These are phyloP conservation scores for Hypoxylon subgilvum DNA, from an alignment of 495 filamentous ascomycete species.

Conservation along the genomic window DNA sequence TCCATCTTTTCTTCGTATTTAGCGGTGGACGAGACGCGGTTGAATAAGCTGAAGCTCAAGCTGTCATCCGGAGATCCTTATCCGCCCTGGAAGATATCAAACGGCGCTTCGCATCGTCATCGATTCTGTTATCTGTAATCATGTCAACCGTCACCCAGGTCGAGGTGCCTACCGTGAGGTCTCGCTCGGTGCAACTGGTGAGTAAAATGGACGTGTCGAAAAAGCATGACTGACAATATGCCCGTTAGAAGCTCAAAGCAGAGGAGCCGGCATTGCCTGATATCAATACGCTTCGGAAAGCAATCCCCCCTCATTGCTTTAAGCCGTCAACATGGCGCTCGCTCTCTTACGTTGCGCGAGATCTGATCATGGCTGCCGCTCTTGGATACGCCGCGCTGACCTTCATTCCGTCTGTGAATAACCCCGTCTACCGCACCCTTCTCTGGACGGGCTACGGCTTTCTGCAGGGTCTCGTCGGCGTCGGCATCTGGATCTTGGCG, in stretches of 20 bases:
- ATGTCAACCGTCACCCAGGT: conserved; percentile 35
- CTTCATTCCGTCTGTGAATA: conserved; percentile 58
- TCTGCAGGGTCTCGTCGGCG: conserved; percentile 68
- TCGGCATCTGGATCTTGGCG: conserved; percentile 73
- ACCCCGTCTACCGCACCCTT: conserved; percentile 51
- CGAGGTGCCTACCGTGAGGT: conserved; percentile 16
- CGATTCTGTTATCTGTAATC: conserved; percentile 6
- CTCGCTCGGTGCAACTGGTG: conserved; percentile 25
- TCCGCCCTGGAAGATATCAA: neutral
- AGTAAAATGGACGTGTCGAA: neutral
- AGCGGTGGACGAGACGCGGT: neutral
- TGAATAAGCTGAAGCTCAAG: no score
- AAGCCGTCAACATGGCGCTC: conserved; percentile 63
- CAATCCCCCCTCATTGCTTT: conserved; percentile 73
- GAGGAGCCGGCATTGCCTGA: conserved; percentile 32
- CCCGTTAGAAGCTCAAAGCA: conserved; percentile 18
- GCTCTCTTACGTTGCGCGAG: conserved; percentile 66
- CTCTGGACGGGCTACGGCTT: conserved; percentile 67
- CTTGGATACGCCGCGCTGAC: conserved; percentile 63
- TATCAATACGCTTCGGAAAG: conserved; percentile 71
- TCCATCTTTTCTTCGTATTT: conserved; percentile 2
- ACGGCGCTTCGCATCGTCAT: neutral
- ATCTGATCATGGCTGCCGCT: conserved; percentile 57
- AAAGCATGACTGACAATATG: conserved; percentile 2
- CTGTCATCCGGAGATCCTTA: no score